Conservation (phyloP, 345 rosid species). For the Euclidium syriacum region DNA sequence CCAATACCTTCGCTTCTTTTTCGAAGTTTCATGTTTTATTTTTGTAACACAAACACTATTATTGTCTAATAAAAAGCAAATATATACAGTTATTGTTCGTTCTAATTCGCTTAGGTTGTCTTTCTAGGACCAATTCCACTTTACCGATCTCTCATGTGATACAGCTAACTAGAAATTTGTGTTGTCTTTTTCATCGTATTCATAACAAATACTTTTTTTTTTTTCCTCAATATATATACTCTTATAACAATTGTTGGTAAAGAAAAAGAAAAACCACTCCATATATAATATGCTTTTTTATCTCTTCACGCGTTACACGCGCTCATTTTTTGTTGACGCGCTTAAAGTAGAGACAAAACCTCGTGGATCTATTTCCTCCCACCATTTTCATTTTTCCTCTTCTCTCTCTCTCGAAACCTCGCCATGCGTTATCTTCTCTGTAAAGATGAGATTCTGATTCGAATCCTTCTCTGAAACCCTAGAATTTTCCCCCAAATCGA, state of each 20-base stretch:
- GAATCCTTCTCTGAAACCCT: conserved; percentile 21
- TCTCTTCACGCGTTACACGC: conserved; percentile 10
- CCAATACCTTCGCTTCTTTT: no score
- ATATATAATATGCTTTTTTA: background rate
- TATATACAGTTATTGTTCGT: no score
- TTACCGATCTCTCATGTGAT: background rate
- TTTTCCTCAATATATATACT: no score
- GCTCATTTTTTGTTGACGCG: background rate
- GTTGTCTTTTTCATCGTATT: background rate
- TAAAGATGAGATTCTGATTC: conserved; percentile 14
- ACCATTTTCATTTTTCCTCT: background rate
- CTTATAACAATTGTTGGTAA: no score
- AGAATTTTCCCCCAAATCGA: background rate
- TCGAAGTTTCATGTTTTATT: no score
- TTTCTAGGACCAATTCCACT: background rate
- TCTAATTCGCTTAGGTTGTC: no score
- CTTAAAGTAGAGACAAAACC: conserved; percentile 15
- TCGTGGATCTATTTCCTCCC: conserved; percentile 23
- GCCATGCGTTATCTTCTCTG: conserved; percentile 21
- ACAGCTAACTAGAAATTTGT: background rate
- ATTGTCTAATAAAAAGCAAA: no score
- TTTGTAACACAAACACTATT: no score
- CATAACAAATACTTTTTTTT: no score
- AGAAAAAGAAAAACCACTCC: background rate
- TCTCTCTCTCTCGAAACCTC: conserved; percentile 12